Conservation (phyloP, 106 monocot genomes). For the Agapanthus africanus region DNA sequence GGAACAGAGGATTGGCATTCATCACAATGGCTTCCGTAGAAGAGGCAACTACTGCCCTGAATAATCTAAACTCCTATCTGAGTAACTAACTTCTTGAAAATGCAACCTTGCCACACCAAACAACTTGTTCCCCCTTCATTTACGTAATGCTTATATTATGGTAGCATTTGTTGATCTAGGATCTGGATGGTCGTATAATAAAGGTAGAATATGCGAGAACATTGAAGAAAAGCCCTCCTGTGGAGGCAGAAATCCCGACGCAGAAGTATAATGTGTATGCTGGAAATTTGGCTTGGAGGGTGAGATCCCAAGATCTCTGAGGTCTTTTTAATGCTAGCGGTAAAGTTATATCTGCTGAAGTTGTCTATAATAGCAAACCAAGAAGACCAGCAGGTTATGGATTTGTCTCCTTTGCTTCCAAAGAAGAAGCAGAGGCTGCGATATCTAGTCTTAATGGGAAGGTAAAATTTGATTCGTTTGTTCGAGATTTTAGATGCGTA, state of each 20-base stretch:
- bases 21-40: slow-evolving; percentile 77
- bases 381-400: slow-evolving; percentile 82
- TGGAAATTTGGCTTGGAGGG: slow-evolving; percentile 60
- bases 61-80: slow-evolving; percentile 51
- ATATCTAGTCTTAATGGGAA: slow-evolving; percentile 52
- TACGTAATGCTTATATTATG: background rate
- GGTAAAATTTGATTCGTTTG: no score
- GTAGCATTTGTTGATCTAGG: slow-evolving; percentile 21
- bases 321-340: slow-evolving; percentile 39
- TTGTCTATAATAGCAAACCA: slow-evolving; percentile 64
- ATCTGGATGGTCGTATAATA: slow-evolving; percentile 56
- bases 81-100: slow-evolving; percentile 3
- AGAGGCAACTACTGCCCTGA: slow-evolving; percentile 53
- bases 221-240: slow-evolving; percentile 35
- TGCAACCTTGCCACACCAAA: no score
- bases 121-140: background rate
- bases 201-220: slow-evolving; percentile 50
- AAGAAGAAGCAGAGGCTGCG: slow-evolving; percentile 67
- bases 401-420: slow-evolving; percentile 59
- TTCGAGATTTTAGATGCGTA: no score
- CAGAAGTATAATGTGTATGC: slow-evolving; percentile 53
- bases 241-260: slow-evolving; percentile 11
- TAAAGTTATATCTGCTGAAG: slow-evolving; percentile 55
- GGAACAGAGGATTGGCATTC: slow-evolving; percentile 82
- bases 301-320: slow-evolving; percentile 51